Evolutionary conservation across 1,284 basidiomycete genomes (phyloP), one percentile per base, ranked within the genome.

Genomic region (Cystobasidium sp.): DNA sequence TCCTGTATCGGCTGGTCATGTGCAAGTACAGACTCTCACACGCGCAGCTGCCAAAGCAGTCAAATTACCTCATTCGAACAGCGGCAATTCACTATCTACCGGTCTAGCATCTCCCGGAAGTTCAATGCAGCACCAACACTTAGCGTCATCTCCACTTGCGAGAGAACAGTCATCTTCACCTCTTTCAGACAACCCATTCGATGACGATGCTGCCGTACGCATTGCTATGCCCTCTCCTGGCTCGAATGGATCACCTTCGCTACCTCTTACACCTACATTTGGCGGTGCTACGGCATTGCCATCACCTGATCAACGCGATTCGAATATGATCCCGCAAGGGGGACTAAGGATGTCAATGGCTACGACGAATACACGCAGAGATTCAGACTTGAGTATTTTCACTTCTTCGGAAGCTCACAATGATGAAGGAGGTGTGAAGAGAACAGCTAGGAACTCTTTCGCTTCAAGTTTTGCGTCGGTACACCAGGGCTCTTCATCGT

Each of bases 311-410:
- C 14, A 16, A 22, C n/a, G 53, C 44, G 39, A 61, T 61, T n/a
- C 14, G n/a, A 61, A 31, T 31, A 31, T 31, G 31, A 31, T 31
- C 31, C 31, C 31, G 31, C 31, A 31, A 31, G 31, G 31, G 31
- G 31, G 31, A 31, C 31, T 20, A 12, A 43, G 59, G 12, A 12
- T 16, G 20, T 63, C 61, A 24, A 41, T 63, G 43, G 51, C 64
- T 53, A 55, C 64, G 14, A 52, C 62, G 5, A 44, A 56, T 43
- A 24, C 49, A 4, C 39, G 63, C 22, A 55, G 70, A 47, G 70
- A 66, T 66, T 73, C 70, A 5, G 70, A 73, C 37, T 52, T 73
- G 7, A 65, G 62, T 31, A 73, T 73, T n/a, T 73, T 73, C 39
- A 73, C 70, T 18, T 64, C 59, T 18, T 44, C 62, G 1, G 61